A percentile compares a stretch with the other conserved stretches of the same genome.
Conservation (phyloP, 2,329 filamentous ascomycete genomes). For the Lojkania enalia region DNA sequence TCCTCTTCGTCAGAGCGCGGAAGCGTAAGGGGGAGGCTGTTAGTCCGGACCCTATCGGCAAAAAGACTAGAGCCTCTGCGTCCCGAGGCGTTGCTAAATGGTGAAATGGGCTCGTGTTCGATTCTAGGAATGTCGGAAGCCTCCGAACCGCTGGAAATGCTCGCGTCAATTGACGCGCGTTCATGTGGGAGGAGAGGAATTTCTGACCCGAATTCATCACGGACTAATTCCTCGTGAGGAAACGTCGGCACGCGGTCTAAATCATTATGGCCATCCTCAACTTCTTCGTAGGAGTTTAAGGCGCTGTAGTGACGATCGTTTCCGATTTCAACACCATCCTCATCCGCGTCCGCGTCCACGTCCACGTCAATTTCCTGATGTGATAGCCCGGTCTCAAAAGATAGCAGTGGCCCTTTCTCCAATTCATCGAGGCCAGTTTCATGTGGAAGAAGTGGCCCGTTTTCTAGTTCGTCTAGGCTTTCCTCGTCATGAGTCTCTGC, state of each 20-base stretch:
- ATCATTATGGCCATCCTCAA: constrained; percentile 3
- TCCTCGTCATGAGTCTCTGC: background rate
- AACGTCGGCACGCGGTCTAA: constrained; percentile 7
- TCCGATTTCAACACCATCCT: background rate
- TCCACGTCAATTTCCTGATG: background rate
- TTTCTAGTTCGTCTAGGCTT: constrained; percentile 8
- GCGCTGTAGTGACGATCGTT: too few species aligned
- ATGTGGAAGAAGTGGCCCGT: constrained; percentile 19
- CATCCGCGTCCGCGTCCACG: background rate
- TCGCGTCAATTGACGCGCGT: background rate
- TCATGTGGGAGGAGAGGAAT: constrained; percentile 33
- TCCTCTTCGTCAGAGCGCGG: constrained; percentile 36
- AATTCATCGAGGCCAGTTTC: constrained; percentile 13
- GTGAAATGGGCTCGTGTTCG: too few species aligned
- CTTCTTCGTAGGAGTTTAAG: too few species aligned
- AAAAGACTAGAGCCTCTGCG: background rate
- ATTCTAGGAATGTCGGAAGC: too few species aligned
- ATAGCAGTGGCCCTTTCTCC: constrained; percentile 21
- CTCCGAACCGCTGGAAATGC: constrained; percentile 1
- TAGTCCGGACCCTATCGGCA: constrained; percentile 17
- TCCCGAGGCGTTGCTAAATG: too few species aligned
- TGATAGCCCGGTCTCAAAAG: constrained; percentile 22
- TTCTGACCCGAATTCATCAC: constrained; percentile 10
- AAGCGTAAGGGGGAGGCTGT: constrained; percentile 32
- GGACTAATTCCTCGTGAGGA: constrained; percentile 2